Evolutionary conservation across 2,329 filamentous ascomycete genomes (phyloP), one percentile per base, ranked within the genome.

Genomic region (Venturia effusa): DNA sequence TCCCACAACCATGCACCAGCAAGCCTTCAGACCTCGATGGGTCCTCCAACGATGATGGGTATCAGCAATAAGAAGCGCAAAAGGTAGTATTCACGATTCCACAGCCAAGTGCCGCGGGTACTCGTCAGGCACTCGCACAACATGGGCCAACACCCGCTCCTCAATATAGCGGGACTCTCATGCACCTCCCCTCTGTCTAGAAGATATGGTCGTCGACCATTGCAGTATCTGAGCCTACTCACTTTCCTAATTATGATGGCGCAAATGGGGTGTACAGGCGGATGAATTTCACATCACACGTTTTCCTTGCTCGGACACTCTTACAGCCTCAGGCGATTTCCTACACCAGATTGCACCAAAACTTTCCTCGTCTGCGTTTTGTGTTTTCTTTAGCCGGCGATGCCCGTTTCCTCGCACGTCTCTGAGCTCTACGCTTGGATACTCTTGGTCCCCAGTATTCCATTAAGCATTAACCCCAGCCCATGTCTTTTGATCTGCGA

Each of bases 31-130:
- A 41, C 51, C 13, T 45, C 59, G 27, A 64, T 64, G 63, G 63
- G 43, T 27, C 63, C 63, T 34, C 63, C 63, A 27, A 27, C 54
- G 27, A 40, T 57, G 40, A 59, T 64, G 22, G 63, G 59, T 13
- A 45, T 54, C n/a, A 62, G 40, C 57, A 61, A 61, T 34, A 88
- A 88, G 81, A 88, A 88, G 78, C 81, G 86, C 71, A 89, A 89
- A 79, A 80, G 85, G 71, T 87, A 76, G 68, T 40, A 15, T 30
- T 32, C n/a, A 48, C 17, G 1, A 8, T 43, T 39, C 40, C 4
- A 34, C 37, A 0, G 2, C 59, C 13, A 22, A 37, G 37, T 59
- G 55, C 37, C 37, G n/a, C n/a, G n/a, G n/a, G n/a, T 27, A 51
- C n/a, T 27, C 45, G 22, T 13, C 10, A 27, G 45, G 13, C 45